Evolutionary conservation across 2,329 filamentous ascomycete genomes (phyloP).

Genomic region (Rutstroemia sydowiana): DNA sequence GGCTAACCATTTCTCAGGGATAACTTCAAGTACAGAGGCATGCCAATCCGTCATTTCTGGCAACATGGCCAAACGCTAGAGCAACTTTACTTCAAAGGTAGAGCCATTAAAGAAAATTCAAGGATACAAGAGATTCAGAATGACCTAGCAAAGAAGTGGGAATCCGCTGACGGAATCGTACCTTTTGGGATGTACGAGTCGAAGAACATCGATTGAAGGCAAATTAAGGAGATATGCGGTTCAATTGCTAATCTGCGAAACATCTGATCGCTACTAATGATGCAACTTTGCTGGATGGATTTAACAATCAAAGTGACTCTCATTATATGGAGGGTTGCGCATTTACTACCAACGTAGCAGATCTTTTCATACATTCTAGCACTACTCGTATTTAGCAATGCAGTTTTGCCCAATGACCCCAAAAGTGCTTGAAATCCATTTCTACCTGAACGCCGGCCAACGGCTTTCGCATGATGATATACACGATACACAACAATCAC

Average conservation of each 20-base stretch:
- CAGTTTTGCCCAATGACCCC: conserved; percentile 10
- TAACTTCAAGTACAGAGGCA: conserved; percentile 5
- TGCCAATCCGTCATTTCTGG: not conserved
- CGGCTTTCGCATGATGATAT: conserved; percentile 16
- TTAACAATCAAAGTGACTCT: not conserved
- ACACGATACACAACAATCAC: conserved; percentile 15
- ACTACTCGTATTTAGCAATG: conserved; percentile 15
- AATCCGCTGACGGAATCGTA: not conserved
- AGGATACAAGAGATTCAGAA: conserved; percentile 3
- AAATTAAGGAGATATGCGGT: no score
- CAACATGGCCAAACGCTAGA: conserved; percentile 3
- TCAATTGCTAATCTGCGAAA: no score
- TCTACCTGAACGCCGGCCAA: conserved; percentile 21
- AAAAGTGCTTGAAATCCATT: conserved; percentile 13
- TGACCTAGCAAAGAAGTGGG: not conserved
- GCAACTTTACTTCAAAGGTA: not conserved
- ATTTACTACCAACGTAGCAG: conserved; percentile 8
- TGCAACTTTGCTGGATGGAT: no score
- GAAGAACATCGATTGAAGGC: not conserved
- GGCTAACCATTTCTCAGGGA: conserved; percentile 1
- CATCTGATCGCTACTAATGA: no score
- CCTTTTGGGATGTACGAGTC: not conserved
- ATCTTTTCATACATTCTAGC: conserved; percentile 24
- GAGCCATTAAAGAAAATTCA: not conserved
- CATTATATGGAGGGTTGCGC: not conserved